Evolutionary conservation across 805 yeast genomes (phyloP).

Genomic region (Wickerhamomyces alni): DNA sequence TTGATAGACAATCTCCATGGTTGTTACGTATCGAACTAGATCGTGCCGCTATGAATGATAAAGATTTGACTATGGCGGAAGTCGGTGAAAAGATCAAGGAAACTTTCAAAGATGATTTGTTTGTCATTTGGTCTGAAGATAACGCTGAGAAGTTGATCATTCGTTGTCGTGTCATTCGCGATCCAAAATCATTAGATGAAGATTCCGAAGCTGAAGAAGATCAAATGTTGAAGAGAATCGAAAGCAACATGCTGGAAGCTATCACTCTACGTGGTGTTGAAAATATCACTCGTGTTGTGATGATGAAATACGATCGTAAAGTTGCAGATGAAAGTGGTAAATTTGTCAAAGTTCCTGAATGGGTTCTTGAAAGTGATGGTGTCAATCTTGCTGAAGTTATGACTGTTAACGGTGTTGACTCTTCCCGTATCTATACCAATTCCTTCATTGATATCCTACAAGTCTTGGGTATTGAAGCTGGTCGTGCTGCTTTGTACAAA

Average conservation of each 20-base stretch:
- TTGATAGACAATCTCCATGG: slow-evolving; percentile 98
- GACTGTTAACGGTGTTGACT: slow-evolving; percentile 92
- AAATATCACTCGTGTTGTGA: slow-evolving; percentile 73
- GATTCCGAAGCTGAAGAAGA: slow-evolving; percentile 96
- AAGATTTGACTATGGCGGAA: slow-evolving; percentile 95
- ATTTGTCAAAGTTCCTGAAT: slow-evolving; percentile 82
- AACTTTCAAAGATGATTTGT: slow-evolving; percentile 89
- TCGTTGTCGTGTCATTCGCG: slow-evolving; percentile 98
- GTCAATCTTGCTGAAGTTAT: slow-evolving; percentile 92
- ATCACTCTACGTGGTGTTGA: slow-evolving; percentile 94
- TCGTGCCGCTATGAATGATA: slow-evolving; percentile 98
- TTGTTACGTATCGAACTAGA: slow-evolving; percentile 91
- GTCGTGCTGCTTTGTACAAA: slow-evolving; percentile 87
- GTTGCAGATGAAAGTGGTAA: slow-evolving; percentile 80
- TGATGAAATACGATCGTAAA: slow-evolving; percentile 79
- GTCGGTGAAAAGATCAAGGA: slow-evolving; percentile 94
- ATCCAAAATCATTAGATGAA: slow-evolving; percentile 87
- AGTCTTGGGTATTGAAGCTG: slow-evolving; percentile 97
- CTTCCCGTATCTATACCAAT: slow-evolving; percentile 86
- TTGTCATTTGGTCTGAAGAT: slow-evolving; percentile 98
- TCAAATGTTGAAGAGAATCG: slow-evolving; percentile 90
- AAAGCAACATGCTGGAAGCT: slow-evolving; percentile 92
- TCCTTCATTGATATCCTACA: slow-evolving; percentile 93
- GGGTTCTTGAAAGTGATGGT: slow-evolving; percentile 99
- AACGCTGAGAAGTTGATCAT: slow-evolving; percentile 93